These are phyloP conservation scores for Lasiosphaeria miniovina DNA, from an alignment of 495 filamentous ascomycete species.

Conservation along the genomic window DNA sequence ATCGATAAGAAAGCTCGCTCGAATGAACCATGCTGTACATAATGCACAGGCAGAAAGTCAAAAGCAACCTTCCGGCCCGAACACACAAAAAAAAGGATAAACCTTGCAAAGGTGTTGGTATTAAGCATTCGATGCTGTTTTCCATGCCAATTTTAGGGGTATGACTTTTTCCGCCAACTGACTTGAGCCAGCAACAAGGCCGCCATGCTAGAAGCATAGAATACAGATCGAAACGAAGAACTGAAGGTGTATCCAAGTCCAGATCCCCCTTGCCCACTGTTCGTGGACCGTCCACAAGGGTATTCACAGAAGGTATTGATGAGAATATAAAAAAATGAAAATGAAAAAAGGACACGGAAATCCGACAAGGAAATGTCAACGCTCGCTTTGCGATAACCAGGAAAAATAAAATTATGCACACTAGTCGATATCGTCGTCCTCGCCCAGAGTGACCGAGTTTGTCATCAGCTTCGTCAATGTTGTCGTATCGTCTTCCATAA, in stretches of 20 bases:
- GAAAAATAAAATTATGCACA: constrained; percentile 9
- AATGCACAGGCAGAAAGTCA: background rate
- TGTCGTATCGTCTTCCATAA: constrained; percentile 21
- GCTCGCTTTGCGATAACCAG: constrained; percentile 20
- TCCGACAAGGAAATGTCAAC: constrained; percentile 17
- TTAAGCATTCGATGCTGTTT: constrained; percentile 18
- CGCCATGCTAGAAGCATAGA: constrained; percentile 16
- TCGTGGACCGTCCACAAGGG: too few species aligned
- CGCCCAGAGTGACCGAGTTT: constrained; percentile 17
- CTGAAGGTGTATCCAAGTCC: background rate
- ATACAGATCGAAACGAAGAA: constrained; percentile 16
- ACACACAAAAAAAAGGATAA: background rate
- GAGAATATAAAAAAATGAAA: background rate
- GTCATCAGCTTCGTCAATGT: constrained; percentile 24
- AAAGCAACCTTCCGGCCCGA: background rate
- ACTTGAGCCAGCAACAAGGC: constrained; percentile 11
- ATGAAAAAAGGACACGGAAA: background rate
- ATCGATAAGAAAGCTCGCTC: background rate
- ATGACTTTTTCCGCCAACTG: constrained; percentile 21
- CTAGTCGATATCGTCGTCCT: constrained; percentile 3
- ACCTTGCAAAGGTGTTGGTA: constrained; percentile 8
- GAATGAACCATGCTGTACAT: constrained; percentile 9
- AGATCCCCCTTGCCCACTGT: too few species aligned
- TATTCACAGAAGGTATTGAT: background rate
- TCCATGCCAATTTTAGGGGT: constrained; percentile 21